Evolutionary conservation across 2,329 filamentous ascomycete species (phyloP).

Genomic region (Xylariomycetidae sp.): DNA sequence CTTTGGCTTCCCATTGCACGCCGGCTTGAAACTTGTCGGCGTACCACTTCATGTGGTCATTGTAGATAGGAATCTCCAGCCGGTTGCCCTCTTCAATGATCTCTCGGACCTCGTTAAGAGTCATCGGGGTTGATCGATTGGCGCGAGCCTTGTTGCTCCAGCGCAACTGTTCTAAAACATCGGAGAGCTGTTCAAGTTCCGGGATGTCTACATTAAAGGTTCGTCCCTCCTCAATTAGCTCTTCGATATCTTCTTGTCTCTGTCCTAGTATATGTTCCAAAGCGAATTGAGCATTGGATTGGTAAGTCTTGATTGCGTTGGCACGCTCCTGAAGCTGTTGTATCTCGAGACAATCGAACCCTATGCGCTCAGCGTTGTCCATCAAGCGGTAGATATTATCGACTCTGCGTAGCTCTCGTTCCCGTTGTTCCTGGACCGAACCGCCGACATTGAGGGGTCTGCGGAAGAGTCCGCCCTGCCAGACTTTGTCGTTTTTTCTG

Average conservation of each 20-base stretch:
- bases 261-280: slow-evolving; percentile 62
- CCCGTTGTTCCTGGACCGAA: slow-evolving; percentile 64
- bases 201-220: slow-evolving; percentile 88
- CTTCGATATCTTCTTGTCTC: slow-evolving; percentile 73
- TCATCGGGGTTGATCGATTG: slow-evolving; percentile 60
- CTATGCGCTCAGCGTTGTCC: slow-evolving; percentile 75
- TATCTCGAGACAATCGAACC: slow-evolving; percentile 93
- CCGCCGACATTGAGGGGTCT: slow-evolving; percentile 58
- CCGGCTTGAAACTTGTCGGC: slow-evolving; percentile 73
- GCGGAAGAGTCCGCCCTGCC: slow-evolving; percentile 70
- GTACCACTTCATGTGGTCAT: slow-evolving; percentile 73
- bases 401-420: slow-evolving; percentile 82
- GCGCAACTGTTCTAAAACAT: slow-evolving; percentile 75
- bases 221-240: slow-evolving; percentile 83
- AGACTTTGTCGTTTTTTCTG: slow-evolving; percentile 87
- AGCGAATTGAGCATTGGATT: slow-evolving; percentile 66
- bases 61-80: slow-evolving; percentile 72
- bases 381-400: slow-evolving; percentile 85
- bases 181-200: slow-evolving; percentile 78
- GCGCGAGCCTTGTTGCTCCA: slow-evolving; percentile 78
- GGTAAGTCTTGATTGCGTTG: slow-evolving; percentile 79
- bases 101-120: slow-evolving; percentile 71
- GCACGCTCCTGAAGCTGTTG: slow-evolving; percentile 78
- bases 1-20: slow-evolving; percentile 87
- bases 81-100: slow-evolving; percentile 74